These are phyloP conservation scores for Neofusicoccum cordaticola DNA, from an alignment of 2,329 filamentous ascomycete genomes.

Conservation along the genomic window DNA sequence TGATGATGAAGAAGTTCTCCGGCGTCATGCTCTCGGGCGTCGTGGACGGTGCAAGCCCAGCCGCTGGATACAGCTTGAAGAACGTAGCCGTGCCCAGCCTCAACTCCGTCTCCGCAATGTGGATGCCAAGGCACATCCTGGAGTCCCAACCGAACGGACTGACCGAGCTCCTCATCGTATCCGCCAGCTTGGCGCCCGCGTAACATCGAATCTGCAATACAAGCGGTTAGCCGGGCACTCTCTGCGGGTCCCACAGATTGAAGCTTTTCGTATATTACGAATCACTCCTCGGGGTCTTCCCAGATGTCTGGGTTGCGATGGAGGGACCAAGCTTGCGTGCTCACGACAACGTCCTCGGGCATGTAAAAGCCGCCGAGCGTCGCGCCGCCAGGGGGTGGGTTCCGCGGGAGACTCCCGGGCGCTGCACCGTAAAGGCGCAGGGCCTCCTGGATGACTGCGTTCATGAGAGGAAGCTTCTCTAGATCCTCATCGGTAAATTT, in stretches of 20 bases:
- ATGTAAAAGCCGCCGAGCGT: slow-evolving; percentile 34
- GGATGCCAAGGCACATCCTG: slow-evolving; percentile 66
- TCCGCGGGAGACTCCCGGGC: slow-evolving; percentile 34
- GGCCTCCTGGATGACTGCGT: slow-evolving; percentile 39
- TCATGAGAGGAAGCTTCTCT: slow-evolving; percentile 30
- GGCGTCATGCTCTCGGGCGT: slow-evolving; percentile 43
- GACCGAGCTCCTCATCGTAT: slow-evolving; percentile 52
- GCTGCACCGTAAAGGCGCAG: slow-evolving; percentile 37
- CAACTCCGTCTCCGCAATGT: slow-evolving; percentile 62
- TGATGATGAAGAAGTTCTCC: slow-evolving; percentile 45
- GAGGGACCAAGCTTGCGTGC: slow-evolving; percentile 38
- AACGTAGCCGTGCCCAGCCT: slow-evolving; percentile 52
- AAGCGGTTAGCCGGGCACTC: too few species aligned
- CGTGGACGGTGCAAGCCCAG: slow-evolving; percentile 26
- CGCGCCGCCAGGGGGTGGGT: slow-evolving; percentile 33
- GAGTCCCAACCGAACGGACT: slow-evolving; percentile 69
- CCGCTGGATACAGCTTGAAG: slow-evolving; percentile 46
- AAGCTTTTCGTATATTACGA: not conserved
- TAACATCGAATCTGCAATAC: slow-evolving; percentile 30
- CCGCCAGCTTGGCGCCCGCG: slow-evolving; percentile 23
- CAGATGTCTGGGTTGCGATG: slow-evolving; percentile 29
- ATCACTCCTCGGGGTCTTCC: not conserved
- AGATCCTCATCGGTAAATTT: slow-evolving; percentile 26
- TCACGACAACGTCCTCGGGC: slow-evolving; percentile 33
- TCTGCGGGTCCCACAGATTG: too few species aligned